Percentiles rank a stretch among this genome's conserved stretches.
Evolutionary conservation across 345 rosid genomes (phyloP).

Genomic region (Noccaea bulbosa): DNA sequence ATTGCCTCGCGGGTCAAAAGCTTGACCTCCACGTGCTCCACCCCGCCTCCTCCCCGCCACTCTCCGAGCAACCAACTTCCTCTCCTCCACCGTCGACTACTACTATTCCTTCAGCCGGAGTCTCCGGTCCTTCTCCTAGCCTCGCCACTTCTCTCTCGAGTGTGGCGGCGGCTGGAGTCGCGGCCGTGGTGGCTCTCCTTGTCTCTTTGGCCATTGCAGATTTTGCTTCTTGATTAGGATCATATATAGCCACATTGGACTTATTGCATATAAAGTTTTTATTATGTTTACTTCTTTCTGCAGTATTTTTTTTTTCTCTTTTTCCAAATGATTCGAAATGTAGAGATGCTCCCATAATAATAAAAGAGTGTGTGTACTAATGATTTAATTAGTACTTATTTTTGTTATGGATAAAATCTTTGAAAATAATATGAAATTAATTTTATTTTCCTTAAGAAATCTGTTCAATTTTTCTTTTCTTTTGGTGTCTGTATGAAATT

Average conservation of each 20-base stretch:
- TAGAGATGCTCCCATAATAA: conserved; percentile 20
- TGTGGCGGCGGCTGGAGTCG: not conserved
- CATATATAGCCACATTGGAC: conserved; percentile 5
- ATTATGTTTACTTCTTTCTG: conserved; percentile 12
- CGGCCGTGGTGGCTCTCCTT: conserved; percentile 15
- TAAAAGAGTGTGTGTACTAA: conserved; percentile 4
- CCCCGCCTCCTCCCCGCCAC: conserved; percentile 46
- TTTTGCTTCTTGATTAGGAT: conserved; percentile 34
- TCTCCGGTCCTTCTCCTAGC: conserved; percentile 55
- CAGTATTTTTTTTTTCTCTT: not conserved
- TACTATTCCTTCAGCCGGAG: conserved; percentile 53
- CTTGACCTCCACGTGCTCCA: conserved; percentile 79
- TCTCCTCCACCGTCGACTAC: conserved; percentile 35
- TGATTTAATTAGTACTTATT: conserved; percentile 4
- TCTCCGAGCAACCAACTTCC: conserved; percentile 50
- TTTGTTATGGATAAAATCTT: not conserved
- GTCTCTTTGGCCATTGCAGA: conserved; percentile 13
- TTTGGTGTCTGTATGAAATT: too few relatives aligned
- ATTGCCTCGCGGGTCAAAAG: conserved; percentile 87
- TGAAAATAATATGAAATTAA: not conserved
- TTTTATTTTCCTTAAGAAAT: not conserved
- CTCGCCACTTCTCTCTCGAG: conserved; percentile 39
- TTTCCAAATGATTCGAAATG: conserved; percentile 10
- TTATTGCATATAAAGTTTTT: conserved; percentile 19
- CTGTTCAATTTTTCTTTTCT: not conserved